Evolutionary conservation across 2,329 filamentous ascomycete genomes (phyloP), one percentile per base, ranked within the genome.

Genomic region (Pseudogymnoascus sp.): DNA sequence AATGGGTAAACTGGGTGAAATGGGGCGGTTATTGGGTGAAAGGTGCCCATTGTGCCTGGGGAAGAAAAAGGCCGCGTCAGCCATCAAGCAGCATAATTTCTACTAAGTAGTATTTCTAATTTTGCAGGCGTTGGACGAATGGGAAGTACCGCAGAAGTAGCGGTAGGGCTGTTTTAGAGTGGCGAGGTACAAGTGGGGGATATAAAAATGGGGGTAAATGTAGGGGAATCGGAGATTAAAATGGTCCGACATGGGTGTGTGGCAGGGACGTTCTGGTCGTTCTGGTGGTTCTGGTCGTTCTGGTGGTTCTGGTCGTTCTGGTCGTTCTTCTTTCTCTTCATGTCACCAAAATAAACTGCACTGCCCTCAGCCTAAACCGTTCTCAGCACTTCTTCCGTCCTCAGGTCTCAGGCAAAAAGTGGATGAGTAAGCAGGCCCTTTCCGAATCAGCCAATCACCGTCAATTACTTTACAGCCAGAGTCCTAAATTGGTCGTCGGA

Each of bases 161-260:
- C 41, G 41, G 23, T 52, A 52, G 23, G 41, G 41, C 41, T 52
- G 41, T 52, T 52, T 52, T 52, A 52, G 41, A 52, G 41, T 52
- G 41, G 41, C 41, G 41, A 52, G 41, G 41, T 52, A 52, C 41
- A 52, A 18, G n/a, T n/a, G 23, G 21, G 18, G 23, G 13, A 26
- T 6, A 15, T 21, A n/a, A n/a, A 23, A 19, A 26, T 45, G 23
- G 23, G n/a, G 26, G 5, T 2, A 19, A 9, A 30, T 26, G 45
- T 23, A 52, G n/a, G 26, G 5, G 5, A 19, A 9, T 52, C 45
- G 45, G 45, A 52, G 45, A 52, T 52, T 52, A 52, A 12, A 28
- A 48, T 48, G 41, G 41, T 48, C 41, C 23, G 41, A 48, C 41
- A 28, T 18, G 23, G 41, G 23, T 45, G 19, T 10, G 37, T n/a